These are phyloP conservation scores for Hypomyces rosellus DNA, from an alignment of 2,329 filamentous ascomycete genomes.

Conservation along the genomic window DNA sequence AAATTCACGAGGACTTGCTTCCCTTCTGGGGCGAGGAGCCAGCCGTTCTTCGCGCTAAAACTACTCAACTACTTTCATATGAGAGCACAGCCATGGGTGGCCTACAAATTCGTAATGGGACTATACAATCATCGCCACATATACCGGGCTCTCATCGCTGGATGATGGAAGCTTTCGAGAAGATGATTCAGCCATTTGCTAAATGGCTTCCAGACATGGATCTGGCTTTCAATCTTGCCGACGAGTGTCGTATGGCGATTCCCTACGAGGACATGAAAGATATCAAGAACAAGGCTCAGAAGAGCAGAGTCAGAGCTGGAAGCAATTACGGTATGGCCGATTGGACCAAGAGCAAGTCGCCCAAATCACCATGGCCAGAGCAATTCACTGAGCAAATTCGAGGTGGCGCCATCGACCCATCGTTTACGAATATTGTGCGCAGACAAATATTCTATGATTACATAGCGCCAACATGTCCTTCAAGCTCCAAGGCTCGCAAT, in stretches of 20 bases:
- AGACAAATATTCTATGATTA: slow-evolving; percentile 30
- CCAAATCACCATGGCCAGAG: slow-evolving; percentile 13
- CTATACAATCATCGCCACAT: slow-evolving; percentile 35
- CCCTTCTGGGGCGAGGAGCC: slow-evolving; percentile 72
- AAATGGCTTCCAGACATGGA: slow-evolving; percentile 72
- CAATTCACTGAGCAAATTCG: slow-evolving; percentile 10
- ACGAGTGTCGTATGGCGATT: slow-evolving; percentile 53
- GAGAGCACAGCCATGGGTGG: slow-evolving; percentile 32
- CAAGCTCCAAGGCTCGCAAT: slow-evolving; percentile 37
- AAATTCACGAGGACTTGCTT: slow-evolving; percentile 63
- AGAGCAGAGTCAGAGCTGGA: neutral
- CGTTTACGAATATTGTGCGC: slow-evolving; percentile 17
- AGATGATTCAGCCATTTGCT: slow-evolving; percentile 63
- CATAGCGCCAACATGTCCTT: slow-evolving; percentile 37
- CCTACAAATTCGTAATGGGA: slow-evolving; percentile 55
- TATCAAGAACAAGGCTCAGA: slow-evolving; percentile 50
- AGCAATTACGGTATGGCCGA: neutral
- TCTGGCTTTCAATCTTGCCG: slow-evolving; percentile 68
- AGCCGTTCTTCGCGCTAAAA: slow-evolving; percentile 54
- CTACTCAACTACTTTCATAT: slow-evolving; percentile 25
- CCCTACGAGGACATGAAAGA: slow-evolving; percentile 51
- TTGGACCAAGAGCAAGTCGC: slow-evolving; percentile 1
- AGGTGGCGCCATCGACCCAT: slow-evolving; percentile 2
- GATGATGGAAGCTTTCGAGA: slow-evolving; percentile 36
- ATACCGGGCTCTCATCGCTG: slow-evolving; percentile 28